A percentile compares a stretch with the other conserved stretches of the same genome.
Evolutionary conservation across 2,329 filamentous ascomycete species (phyloP).

Genomic region (Eutypa lata): DNA sequence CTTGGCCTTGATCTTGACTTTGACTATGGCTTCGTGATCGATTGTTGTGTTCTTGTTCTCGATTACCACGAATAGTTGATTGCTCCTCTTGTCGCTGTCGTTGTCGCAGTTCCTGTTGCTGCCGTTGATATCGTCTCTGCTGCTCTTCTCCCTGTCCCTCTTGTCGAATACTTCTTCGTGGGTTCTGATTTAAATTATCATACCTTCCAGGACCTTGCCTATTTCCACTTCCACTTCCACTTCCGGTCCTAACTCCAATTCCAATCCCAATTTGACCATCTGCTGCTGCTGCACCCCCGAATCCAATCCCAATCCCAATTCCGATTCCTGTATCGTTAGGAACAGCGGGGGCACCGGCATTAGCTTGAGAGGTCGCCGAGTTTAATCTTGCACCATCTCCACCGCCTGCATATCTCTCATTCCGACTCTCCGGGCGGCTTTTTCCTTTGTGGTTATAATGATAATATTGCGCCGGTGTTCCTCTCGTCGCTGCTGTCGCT

Average conservation of each 20-base stretch:
- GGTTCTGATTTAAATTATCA: not conserved
- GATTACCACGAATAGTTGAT: not conserved
- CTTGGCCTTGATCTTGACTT: no score
- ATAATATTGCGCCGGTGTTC: not conserved
- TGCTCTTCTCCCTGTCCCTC: not conserved
- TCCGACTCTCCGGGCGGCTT: not conserved
- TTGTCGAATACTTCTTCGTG: not conserved
- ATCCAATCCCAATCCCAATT: not conserved
- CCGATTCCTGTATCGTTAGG: not conserved
- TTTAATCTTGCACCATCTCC: not conserved
- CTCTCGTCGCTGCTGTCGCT: not conserved
- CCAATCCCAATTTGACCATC: not conserved
- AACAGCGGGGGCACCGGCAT: not conserved
- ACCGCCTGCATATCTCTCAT: not conserved
- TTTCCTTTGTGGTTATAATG: not conserved
- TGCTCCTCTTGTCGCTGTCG: not conserved
- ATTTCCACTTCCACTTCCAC: not conserved
- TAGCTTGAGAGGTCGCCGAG: not conserved
- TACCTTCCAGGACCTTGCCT: constrained; percentile 3
- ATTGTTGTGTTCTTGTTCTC: not conserved
- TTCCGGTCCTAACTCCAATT: not conserved
- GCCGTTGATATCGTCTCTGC: constrained; percentile 3
- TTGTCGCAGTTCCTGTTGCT: constrained; percentile 1
- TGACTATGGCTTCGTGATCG: no score
- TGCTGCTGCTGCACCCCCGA: no score